Evolutionary conservation across 2,329 filamentous ascomycete genomes (phyloP), one percentile per base, ranked within the genome.

Genomic region (Acephala macrosclerotiorum): DNA sequence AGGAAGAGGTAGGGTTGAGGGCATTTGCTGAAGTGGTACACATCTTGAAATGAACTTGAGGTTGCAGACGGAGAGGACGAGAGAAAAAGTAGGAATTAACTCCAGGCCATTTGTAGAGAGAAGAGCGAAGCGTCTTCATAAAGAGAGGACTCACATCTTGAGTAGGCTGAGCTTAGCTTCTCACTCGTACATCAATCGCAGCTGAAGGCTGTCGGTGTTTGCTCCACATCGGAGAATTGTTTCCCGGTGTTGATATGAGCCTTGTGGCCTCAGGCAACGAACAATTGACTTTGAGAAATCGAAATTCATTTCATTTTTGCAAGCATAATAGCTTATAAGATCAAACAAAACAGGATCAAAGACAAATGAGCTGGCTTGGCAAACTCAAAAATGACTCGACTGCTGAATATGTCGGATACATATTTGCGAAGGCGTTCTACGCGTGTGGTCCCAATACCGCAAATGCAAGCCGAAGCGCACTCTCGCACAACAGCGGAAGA

Each of bases 91-190:
- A n/a, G n/a, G n/a, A n/a, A n/a, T n/a, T n/a, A n/a, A 9, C 29
- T 29, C 20, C 20, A 49, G 58, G 25, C 42, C 57, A 59, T 59
- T 18, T 53, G 14, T 29, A 11, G 14, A 53, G 22, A 16, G 49
- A 53, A 53, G 49, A 33, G 55, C 33, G 33, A 7, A 38, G n/a
- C 36, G 55, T 18, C 55, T 57, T 57, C 55, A 57, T 57, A 40
- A 29, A 16, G 12, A 25, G 8, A 16, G 33, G 29, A 38, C 35
- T 57, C 55, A 57, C 55, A 57, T 57, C 55, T 57, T 57, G 49
- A 33, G 20, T 22, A 4, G n/a, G 26, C 14, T 29, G 25, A 51
- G 18, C 12, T 47, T 47, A 18, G 29, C 29, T 47, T 4, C 8
- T 22, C n/a, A 11, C 6, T 5, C 45, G 45, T 18, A n/a, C 22